Evolutionary conservation across 345 rosid species (phyloP).

Genomic region (Dipteronia sinensis): DNA sequence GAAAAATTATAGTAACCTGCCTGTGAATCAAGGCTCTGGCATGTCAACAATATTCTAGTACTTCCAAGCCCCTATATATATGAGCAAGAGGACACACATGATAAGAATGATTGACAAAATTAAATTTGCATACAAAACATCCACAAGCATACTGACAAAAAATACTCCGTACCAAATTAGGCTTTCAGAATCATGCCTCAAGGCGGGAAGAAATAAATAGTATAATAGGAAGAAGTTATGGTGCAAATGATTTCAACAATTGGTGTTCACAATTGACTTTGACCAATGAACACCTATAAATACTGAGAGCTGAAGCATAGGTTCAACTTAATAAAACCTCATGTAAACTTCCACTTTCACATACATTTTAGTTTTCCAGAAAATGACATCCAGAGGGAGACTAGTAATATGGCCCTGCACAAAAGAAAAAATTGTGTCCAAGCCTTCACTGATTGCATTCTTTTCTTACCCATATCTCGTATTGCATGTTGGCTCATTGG

Average conservation of each 20-base stretch:
- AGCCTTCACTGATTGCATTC: background rate
- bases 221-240: background rate
- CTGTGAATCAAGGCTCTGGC: conserved; percentile 69
- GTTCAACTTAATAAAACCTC: background rate
- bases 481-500: background rate
- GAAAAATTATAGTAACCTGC: conserved; percentile 32
- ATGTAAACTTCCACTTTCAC: background rate
- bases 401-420: background rate
- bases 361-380: background rate
- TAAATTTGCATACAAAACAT: background rate
- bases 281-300: background rate
- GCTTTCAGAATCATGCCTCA: background rate
- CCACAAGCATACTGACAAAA: background rate
- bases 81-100: conserved; percentile 10
- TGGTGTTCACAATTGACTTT: background rate
- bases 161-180: conserved; percentile 1
- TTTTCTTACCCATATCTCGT: conserved; percentile 7
- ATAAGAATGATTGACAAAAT: conserved; percentile 8
- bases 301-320: background rate
- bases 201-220: background rate
- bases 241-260: background rate
- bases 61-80: conserved; percentile 65
- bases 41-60: conserved; percentile 67
- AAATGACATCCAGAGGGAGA: background rate
- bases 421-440: background rate